Percentiles rank a stretch among this genome's conserved stretches.
These are phyloP conservation scores for Spiraea crenata DNA, from an alignment of 331 rosid species.

Conservation along the genomic window DNA sequence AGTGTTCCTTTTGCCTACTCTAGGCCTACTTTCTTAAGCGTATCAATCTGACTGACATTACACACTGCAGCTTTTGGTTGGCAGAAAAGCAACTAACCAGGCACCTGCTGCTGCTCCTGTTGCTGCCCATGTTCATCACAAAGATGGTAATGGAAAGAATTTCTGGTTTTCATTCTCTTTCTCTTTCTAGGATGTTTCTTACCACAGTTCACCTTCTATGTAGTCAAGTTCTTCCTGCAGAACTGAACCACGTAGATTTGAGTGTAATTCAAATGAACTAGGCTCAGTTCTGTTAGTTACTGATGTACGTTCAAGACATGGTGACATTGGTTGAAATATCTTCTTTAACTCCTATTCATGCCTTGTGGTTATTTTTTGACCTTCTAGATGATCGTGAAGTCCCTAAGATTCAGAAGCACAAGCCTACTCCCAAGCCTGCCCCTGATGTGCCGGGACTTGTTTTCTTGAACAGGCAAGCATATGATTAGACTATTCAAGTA, in stretches of 20 bases:
- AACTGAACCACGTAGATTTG: not conserved
- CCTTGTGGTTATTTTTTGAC: not conserved
- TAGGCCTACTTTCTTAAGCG: not conserved
- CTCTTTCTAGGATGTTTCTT: not conserved
- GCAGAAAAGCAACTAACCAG: not conserved
- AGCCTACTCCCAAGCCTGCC: not conserved
- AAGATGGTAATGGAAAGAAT: not conserved
- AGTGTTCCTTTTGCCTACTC: not conserved
- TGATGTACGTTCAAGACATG: not conserved
- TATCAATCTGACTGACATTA: not conserved
- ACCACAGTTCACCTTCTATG: not conserved
- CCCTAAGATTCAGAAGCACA: slow-evolving; percentile 11
- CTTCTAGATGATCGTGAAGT: slow-evolving; percentile 10
- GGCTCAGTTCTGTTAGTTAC: not conserved
- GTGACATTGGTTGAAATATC: not conserved
- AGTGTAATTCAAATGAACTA: not conserved
- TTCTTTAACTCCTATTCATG: not conserved
- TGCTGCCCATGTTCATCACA: slow-evolving; percentile 8
- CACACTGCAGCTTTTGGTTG: slow-evolving; percentile 12
- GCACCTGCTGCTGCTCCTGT: slow-evolving; percentile 8
- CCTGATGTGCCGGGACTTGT: not conserved
- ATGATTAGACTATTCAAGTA: not conserved
- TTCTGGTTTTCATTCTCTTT: not conserved
- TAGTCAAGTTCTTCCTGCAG: slow-evolving; percentile 3
- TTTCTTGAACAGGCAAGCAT: slow-evolving; percentile 22